A percentile compares a stretch with the other conserved stretches of the same genome.
Conservation (phyloP, 2,329 filamentous ascomycete genomes). For the Phaeosphaeria sp. region DNA sequence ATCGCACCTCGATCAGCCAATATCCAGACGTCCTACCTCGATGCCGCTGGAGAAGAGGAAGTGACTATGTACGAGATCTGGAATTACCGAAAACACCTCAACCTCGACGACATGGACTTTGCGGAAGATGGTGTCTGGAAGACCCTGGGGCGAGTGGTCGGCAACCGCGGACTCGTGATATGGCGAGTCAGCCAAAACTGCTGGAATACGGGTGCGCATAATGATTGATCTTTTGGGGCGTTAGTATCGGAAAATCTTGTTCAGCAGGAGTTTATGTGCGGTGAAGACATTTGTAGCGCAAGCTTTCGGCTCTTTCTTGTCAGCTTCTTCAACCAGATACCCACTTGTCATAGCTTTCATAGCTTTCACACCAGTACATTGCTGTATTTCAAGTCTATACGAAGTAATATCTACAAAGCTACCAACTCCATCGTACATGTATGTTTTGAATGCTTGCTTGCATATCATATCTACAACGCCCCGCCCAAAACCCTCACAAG, state of each 20-base stretch:
- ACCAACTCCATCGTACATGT: no score
- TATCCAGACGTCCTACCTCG: slow-evolving; percentile 67
- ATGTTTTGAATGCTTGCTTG: background rate
- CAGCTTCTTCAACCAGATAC: slow-evolving; percentile 1
- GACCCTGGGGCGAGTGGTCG: slow-evolving; percentile 71
- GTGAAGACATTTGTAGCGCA: background rate
- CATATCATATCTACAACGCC: slow-evolving; percentile 66
- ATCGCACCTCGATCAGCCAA: slow-evolving; percentile 75
- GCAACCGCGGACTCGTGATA: slow-evolving; percentile 54
- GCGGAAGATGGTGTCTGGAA: slow-evolving; percentile 76
- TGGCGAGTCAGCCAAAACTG: slow-evolving; percentile 53
- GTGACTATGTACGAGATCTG: slow-evolving; percentile 74
- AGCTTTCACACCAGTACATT: background rate
- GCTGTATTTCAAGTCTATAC: background rate
- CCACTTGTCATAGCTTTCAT: slow-evolving; percentile 1
- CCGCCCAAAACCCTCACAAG: slow-evolving; percentile 86
- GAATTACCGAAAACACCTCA: slow-evolving; percentile 72
- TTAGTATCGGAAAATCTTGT: background rate
- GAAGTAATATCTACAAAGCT: background rate
- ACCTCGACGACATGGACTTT: slow-evolving; percentile 82
- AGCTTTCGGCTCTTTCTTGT: background rate
- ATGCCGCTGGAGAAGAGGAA: slow-evolving; percentile 41
- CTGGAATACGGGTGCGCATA: slow-evolving; percentile 17
- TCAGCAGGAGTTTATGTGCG: background rate
- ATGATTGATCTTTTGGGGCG: background rate